Evolutionary conservation across 73 alveolate species (phyloP).

Genomic region (Tetrahymena thermophila): DNA sequence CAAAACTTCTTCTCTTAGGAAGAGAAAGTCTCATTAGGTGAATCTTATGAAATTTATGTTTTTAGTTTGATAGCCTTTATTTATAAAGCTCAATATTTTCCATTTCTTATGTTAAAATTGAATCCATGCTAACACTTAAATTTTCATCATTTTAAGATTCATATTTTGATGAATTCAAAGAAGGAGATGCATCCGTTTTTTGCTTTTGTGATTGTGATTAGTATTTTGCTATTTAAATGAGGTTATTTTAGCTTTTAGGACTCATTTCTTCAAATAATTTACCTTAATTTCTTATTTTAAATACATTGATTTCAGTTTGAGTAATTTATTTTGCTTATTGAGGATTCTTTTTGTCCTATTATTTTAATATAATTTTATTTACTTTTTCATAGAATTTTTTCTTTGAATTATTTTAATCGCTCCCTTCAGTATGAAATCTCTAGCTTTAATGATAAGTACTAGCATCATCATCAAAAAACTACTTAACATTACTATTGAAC

Average conservation of each 20-base stretch:
- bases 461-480: neutral
- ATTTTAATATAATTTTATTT: neutral
- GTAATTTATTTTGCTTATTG: neutral
- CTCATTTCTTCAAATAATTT: neutral
- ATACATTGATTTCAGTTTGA: neutral
- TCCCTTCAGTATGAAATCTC: neutral
- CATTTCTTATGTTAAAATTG: neutral
- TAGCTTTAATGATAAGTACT: neutral
- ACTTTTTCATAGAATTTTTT: neutral
- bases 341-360: neutral
- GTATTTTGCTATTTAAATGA: neutral
- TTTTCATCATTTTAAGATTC: neutral
- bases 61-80: neutral
- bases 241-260: neutral
- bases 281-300: neutral
- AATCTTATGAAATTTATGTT: neutral
- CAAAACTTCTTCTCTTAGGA: neutral
- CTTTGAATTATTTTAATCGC: neutral
- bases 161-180: neutral
- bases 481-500: too few species aligned
- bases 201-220: neutral
- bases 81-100: neutral
- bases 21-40: neutral
- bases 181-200: neutral
- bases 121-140: neutral